Base-by-base conservation (phyloP, 345 rosid species). In the Psidium friedrichsthalianum region DNA sequence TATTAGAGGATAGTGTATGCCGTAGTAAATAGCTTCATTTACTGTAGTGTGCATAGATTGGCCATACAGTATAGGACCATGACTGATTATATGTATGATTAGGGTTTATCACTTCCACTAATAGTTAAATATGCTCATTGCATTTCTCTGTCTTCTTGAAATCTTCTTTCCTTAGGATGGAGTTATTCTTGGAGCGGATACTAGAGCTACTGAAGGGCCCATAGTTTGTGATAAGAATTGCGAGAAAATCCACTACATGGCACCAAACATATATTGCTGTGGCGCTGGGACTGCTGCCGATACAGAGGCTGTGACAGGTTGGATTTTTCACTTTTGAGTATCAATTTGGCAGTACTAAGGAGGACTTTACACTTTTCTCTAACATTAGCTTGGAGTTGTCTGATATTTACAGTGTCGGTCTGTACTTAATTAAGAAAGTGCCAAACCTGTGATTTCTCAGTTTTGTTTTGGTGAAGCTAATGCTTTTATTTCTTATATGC, bases 241-340 rank as follows among this genome's bases (percentile, higher is more conserved):
- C 82, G 99, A 97, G 92, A 97, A 97, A 88, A 97, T 97, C 86
- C 99, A 96, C 88, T 96, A 95, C 69, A 97, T 97, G 98, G 99
- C 99, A 36, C 99, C 99, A 56, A 97, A 97, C 90, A 95, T 96
- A 83, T 96, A 94, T 76, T 96, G 99, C 86, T 97, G 99, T 89
- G 99, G 98, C 87, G 99, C 98, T 22, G 99, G 99, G 90, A 95
- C 97, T 64, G 99, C 98, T 88, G 99, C 99, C 61, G 99, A 97
- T 87, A 95, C 99, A 11, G 99, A 96, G 92, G 99, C 99, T 64
- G 99, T 97, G 55, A 97, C 99, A 86, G 99, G 99, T 97, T 88
- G 51, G 64, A 51, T 76, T 42, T 52, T 64, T 64, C 0, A 4
- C 74, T 61, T 61, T 29, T 3, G 21, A 61, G 40, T 61, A 27